Evolutionary conservation across 139 green algal species (phyloP), one percentile per base, ranked within the genome.

Genomic region (Medakamo hakoo): DNA sequence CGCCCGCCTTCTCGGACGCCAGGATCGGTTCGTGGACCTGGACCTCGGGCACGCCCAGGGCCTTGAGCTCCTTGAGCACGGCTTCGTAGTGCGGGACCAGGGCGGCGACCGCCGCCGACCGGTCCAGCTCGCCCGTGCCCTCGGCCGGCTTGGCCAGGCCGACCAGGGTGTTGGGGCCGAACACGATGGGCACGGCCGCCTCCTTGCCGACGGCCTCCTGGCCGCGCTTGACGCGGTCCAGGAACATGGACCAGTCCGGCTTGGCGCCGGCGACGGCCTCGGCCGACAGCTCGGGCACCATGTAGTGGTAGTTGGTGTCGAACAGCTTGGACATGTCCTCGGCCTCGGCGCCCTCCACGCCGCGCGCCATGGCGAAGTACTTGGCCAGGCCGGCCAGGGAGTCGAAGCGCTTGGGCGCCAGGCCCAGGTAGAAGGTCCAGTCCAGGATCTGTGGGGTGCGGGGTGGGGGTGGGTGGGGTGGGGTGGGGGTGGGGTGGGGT

Each of bases 291-390:
- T 94, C 86, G 21, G 86, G 86, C 9, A 86, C 82, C 68, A 91
- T 55, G 74, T 81, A 88, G 71, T 95, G 88, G 69, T 95, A 95
- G 78, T 94, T 95, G 70, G 86, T 94, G 80, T 95, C 86, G 16
- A 94, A 86, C 67, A 81, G 88, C 67, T 95, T 95, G 66, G 64
- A 81, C 88, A 95, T 93, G 76, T 95, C 88, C 61, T 88, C 71
- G 5, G 88, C 88, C 4, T 59, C 29, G 25, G 68, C 70, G 23
- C 69, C 71, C 14, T 75, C 22, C 0, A 64, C 71, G 23, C 88
- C 88, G 22, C 88, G 81, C 0, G 88, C 86, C 79, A 92, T 84
- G 18, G 86, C 81, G 76, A 95, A 95, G 79, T 94, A 94, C 21
- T 69, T 72, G 3, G 82, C 69, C 24, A 91, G 78, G 14, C 83